phyloP scores from a whole-genome alignment of 2,329 filamentous ascomycete genomes.

The Monilinia laxa region DNA sequence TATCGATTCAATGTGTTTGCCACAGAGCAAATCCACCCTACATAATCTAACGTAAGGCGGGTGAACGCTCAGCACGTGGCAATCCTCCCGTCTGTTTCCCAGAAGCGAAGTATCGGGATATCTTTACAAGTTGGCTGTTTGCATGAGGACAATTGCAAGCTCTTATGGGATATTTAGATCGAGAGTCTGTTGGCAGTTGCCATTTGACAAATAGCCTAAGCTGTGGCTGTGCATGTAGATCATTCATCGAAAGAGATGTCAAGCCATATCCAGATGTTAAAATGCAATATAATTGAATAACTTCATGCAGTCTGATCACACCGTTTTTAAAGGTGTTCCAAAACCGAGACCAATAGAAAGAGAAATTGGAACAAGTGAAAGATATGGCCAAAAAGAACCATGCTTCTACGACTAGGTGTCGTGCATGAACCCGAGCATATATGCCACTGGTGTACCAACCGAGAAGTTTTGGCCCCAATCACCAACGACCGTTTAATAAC shows the following conservation, averaged over 20 bases:
- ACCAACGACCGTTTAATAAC: neutral
- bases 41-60: neutral
- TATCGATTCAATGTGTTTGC: neutral
- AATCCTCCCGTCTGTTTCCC: neutral
- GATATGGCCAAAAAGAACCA: neutral
- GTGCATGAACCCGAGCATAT: neutral
- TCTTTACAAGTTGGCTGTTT: neutral
- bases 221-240: neutral
- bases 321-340: too few species aligned
- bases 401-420: neutral
- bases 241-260: neutral
- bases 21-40: neutral
- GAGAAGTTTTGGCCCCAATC: conserved; percentile 3
- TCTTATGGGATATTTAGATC: neutral
- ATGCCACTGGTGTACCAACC: too few species aligned
- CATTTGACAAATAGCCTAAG: neutral
- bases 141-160: too few species aligned
- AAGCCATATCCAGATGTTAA: neutral
- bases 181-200: neutral
- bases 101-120: neutral
- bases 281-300: neutral
- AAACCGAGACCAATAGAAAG: neutral
- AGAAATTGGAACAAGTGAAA: neutral
- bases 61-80: neutral
- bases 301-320: neutral